Evolutionary conservation across 805 yeast species (phyloP), one percentile per base, ranked within the genome.

Genomic region (Pichia nakasei): DNA sequence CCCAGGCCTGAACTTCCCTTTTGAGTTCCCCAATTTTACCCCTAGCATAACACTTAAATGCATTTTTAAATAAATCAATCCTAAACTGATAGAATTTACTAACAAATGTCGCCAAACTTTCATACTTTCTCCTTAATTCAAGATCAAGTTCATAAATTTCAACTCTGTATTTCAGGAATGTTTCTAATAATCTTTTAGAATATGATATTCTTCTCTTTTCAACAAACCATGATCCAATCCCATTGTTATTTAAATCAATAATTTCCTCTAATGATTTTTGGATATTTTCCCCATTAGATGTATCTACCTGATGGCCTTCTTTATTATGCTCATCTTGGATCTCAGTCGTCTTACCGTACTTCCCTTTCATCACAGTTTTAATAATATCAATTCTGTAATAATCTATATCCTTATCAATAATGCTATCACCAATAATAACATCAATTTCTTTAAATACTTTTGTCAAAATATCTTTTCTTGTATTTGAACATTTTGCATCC

Each of bases 71-170:
- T 46, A 74, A 67, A 1, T 59, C 58, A 3, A 71, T 58, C 52
- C 75, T 74, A 59, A 72, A 78, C 42, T 65, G 67, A 50, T 82
- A 61, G 47, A 75, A 80, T 41, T 72, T 75, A 41, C 80, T 79
- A 18, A 81, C 64, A 56, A 80, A 83, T 41, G 76, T 71, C 1
- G 89, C 88, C 3, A 82, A 50, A 2, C 59, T 52, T 52, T 83
- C 91, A 58, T 83, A 85, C n/a, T 64, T 70, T 21, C 51, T 48
- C 43, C 70, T 75, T 21, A 83, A 69, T 4, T 70, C 76, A 18
- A 55, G 47, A 47, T 71, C 75, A 37, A 80, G 50, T 11, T 57
- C 63, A 47, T 67, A 51, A 35, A 82, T 57, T 35, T 64, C 65
- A 27, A 61, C 57, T 39, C 72, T 67, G 20, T 67, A 60, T n/a